Base-by-base conservation (phyloP, 2,329 filamentous ascomycete genomes). In the Sclerotinia trifoliorum region DNA sequence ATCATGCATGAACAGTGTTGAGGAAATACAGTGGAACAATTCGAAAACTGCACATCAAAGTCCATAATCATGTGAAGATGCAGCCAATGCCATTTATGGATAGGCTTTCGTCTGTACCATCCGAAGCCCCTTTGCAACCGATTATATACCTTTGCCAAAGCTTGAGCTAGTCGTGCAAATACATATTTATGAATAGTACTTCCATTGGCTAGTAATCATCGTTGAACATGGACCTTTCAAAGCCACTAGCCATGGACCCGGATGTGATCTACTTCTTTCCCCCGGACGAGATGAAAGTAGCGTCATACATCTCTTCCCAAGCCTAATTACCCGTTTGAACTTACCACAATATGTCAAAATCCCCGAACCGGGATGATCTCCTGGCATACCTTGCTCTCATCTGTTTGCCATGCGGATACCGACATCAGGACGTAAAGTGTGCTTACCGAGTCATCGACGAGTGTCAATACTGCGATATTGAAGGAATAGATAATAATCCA, bases 361-460 rank as follows among this genome's bases (percentile, higher is more conserved):
- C 3, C 21, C 42, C 24, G n/a, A 3, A 32, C 17, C 49, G 5
- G 17, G n/a, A 42, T 29, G 2, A 54, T n/a, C 17, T 24, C n/a
- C 61, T 15, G 54, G 49, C 48, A 64, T 64, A 55, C 61, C 61
- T 54, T 64, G 35, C 48, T 21, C 32, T 51, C 24, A 26, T 52
- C 60, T 29, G 46, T 51, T 62, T 62, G 46, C 60, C 21, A 54
- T 29, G 17, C 61, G 61, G 49, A 32, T 64, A 42, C n/a, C n/a
- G 21, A 44, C 49, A 64, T 64, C 35, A 57, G 42, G 32, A 42
- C 5, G 55, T 29, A 57, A 24, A 39, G n/a, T 49, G 5, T 51
- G 7, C 46, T 15, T 62, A 51, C 60, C 60, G 60, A 62, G 60
- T 51, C 60, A 62, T 39, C 46, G 46, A 62, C 29, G 29, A 62